Conservation (phyloP, 2,329 filamentous ascomycete genomes). For the Fusarium drepaniforme region DNA sequence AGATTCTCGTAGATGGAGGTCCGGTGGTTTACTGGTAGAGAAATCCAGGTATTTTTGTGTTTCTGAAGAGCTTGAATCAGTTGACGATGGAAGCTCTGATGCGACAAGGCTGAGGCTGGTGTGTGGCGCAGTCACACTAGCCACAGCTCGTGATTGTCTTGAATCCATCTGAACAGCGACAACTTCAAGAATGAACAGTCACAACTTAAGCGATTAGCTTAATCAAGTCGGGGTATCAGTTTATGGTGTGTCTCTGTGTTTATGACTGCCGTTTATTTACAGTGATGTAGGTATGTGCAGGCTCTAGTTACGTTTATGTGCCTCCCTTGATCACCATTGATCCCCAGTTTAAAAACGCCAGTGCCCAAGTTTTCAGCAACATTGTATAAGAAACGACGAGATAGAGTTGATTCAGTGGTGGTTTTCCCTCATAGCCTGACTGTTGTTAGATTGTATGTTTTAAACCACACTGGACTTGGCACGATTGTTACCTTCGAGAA, state of each 20-base stretch:
- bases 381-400: not conserved
- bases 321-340: not conserved
- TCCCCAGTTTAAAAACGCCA: not conserved
- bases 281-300: not conserved
- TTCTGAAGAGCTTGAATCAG: constrained; percentile 4
- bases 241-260: not conserved
- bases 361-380: not conserved
- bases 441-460: not conserved
- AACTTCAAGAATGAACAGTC: not conserved
- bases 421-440: not conserved
- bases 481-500: not conserved
- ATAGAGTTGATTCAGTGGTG: not conserved
- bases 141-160: constrained; percentile 10
- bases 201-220: not conserved
- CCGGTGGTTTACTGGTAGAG: not conserved
- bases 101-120: constrained; percentile 28
- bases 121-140: constrained; percentile 17
- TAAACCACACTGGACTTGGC: not conserved
- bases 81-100: constrained; percentile 7
- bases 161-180: not conserved
- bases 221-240: not conserved
- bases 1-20: not conserved
- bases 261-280: not conserved
- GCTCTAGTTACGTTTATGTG: not conserved
- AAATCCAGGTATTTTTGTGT: not conserved